phyloP scores from a whole-genome alignment of 495 filamentous ascomycete species.

The Penicillium lividum region DNA sequence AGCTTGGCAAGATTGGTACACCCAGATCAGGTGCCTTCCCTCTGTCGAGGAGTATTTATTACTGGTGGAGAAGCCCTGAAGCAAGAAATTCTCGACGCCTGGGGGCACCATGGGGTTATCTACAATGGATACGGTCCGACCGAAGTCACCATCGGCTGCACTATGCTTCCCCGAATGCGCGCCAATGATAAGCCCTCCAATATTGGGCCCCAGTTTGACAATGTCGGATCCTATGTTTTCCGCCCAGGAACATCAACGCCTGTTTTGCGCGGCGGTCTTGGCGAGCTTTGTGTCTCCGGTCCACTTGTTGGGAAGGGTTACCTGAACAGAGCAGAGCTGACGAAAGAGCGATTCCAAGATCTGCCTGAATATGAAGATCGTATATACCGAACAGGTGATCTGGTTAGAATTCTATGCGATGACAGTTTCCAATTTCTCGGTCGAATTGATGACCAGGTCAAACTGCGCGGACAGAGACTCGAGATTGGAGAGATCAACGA shows the following conservation, averaged over 20 bases:
- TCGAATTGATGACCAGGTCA: slow-evolving; percentile 75
- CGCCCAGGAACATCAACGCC: slow-evolving; percentile 64
- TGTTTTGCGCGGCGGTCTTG: slow-evolving; percentile 75
- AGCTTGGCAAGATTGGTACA: slow-evolving; percentile 48
- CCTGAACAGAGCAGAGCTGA: slow-evolving; percentile 67
- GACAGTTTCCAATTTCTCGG: slow-evolving; percentile 65
- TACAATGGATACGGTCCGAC: slow-evolving; percentile 74
- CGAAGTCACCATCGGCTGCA: slow-evolving; percentile 86
- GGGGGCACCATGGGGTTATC: slow-evolving; percentile 42
- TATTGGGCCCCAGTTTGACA: slow-evolving; percentile 80
- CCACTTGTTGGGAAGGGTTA: slow-evolving; percentile 87
- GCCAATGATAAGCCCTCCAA: slow-evolving; percentile 74
- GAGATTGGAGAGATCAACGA: slow-evolving; percentile 75
- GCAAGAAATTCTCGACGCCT: slow-evolving; percentile 46
- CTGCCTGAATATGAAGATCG: slow-evolving; percentile 36
- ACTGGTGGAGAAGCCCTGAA: slow-evolving; percentile 49
- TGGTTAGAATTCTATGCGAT: slow-evolving; percentile 48
- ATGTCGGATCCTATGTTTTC: slow-evolving; percentile 82
- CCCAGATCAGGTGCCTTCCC: slow-evolving; percentile 35
- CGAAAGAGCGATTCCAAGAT: slow-evolving; percentile 39
- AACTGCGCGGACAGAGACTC: slow-evolving; percentile 74
- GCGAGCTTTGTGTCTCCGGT: slow-evolving; percentile 85
- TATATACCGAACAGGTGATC: slow-evolving; percentile 53
- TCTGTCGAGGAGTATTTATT: slow-evolving; percentile 38
- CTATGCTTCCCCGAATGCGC: slow-evolving; percentile 68